Evolutionary conservation across 208 protist species (phyloP).

Genomic region (Blechomonas ayalai): DNA sequence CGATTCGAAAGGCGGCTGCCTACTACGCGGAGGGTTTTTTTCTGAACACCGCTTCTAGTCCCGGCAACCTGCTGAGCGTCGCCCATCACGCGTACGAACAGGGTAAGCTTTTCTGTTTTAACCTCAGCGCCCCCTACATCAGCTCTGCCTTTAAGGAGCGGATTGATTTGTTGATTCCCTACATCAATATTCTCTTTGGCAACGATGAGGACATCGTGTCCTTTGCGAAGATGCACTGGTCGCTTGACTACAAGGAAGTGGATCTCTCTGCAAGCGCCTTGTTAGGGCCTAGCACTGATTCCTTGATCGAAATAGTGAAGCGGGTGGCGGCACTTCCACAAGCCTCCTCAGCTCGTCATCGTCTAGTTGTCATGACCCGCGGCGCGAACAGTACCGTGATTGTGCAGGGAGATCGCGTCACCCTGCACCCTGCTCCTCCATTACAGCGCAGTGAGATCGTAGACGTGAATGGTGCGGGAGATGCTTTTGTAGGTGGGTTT

Average conservation of each 20-base stretch:
- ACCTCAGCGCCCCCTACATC: constrained; percentile 95
- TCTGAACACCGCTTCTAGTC: constrained; percentile 90
- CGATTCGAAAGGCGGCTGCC: constrained; percentile 48
- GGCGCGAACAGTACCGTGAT: constrained; percentile 86
- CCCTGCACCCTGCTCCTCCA: constrained; percentile 28
- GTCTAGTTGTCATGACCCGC: constrained; percentile 91
- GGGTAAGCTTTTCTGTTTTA: constrained; percentile 92
- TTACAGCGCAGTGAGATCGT: constrained; percentile 88
- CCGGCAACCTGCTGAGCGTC: constrained; percentile 58
- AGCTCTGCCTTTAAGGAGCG: constrained; percentile 80
- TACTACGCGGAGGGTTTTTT: constrained; percentile 94
- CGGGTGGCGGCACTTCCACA: constrained; percentile 58
- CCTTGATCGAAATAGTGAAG: constrained; percentile 58
- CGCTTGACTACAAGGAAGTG: constrained; percentile 24
- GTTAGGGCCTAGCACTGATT: constrained; percentile 1
- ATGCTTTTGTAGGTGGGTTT: constrained; percentile 97
- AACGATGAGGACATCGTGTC: constrained; percentile 91
- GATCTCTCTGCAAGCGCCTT: not conserved
- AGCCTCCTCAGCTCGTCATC: constrained; percentile 35
- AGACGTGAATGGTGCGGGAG: constrained; percentile 96
- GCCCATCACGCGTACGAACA: constrained; percentile 74
- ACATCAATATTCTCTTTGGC: constrained; percentile 93
- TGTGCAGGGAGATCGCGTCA: constrained; percentile 13
- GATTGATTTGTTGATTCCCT: constrained; percentile 77
- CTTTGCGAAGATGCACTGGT: constrained; percentile 57